Evolutionary conservation across 345 rosid genomes (phyloP).

Genomic region (Ceriops tagal): DNA sequence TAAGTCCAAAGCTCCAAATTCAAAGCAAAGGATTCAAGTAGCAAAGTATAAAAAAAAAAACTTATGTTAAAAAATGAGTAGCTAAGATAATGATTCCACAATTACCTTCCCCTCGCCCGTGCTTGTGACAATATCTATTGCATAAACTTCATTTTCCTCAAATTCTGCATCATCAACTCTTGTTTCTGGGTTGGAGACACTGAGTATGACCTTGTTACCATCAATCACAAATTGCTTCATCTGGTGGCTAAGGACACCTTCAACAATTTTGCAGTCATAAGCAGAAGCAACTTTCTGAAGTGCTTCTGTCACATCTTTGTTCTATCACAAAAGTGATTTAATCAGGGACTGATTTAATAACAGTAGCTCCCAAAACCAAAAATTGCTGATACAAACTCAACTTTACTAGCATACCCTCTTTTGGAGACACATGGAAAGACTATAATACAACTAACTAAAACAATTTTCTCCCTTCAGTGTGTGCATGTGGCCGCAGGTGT

Average conservation of each 20-base stretch:
- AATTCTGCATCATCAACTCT: constrained; percentile 93
- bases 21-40: no score
- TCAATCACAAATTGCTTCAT: constrained; percentile 85
- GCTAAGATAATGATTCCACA: not conserved
- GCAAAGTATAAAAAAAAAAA: not conserved
- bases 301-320: constrained; percentile 93
- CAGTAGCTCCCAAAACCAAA: not conserved
- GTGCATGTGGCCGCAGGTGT: no score
- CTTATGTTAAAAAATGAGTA: not conserved
- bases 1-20: no score
- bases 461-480: no score
- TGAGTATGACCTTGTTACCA: constrained; percentile 77
- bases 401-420: no score
- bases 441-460: no score
- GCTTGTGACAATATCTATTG: constrained; percentile 82
- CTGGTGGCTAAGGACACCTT: constrained; percentile 96
- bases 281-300: constrained; percentile 95
- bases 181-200: constrained; percentile 71
- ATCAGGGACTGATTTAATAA: not conserved
- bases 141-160: constrained; percentile 94
- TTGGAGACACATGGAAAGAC: no score
- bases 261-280: constrained; percentile 94
- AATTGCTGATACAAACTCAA: no score
- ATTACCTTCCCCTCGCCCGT: constrained; percentile 99
- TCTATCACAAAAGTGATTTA: constrained; percentile 43